Evolutionary conservation across 1,139 yeast genomes (phyloP), one percentile per base, ranked within the genome.

Genomic region (Ogataea hybrid): DNA sequence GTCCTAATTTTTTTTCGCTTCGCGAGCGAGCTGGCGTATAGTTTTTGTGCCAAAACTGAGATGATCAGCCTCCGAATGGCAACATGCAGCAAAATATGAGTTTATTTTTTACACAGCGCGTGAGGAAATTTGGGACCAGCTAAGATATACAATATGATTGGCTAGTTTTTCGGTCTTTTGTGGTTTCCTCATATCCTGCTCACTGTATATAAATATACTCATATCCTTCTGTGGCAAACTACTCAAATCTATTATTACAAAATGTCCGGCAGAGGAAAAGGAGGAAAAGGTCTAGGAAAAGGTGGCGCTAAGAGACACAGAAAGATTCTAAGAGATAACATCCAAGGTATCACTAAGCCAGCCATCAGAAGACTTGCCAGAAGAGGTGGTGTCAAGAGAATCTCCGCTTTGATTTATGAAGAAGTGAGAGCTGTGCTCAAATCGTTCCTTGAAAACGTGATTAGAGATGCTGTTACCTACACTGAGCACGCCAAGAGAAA

Each of bases 361-460:
- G 98, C 98, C 65, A 92, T 92, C 70, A 89, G 98, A 79, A 90
- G 98, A 86, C 84, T 92, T 66, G 98, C 98, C 50, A 90, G 98
- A 84, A 89, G 98, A 87, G 98, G 98, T 78, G 98, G 98, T 87
- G 98, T 92, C 68, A 92, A 92, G 84, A 96, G 97, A 85, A 92
- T 92, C 65, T 90, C 97, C 56, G 97, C 96, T 68, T 79, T 90
- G 68, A 90, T 92, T 71, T 92, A 92, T 78, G 97, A 92, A 77
- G 97, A 90, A 79, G 96, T 94, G 65, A 88, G 98, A 78, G 92
- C 86, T 58, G 97, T 92, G 61, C 80, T 92, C 62, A 90, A 90
- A 77, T 79, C 95, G 49, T 92, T 90, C 85, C 81, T 92, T 67
- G 97, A 89, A 75, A 84, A 86, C 66, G 97, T 90, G 62, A 92